Evolutionary conservation across 345 rosid genomes (phyloP), one percentile per base, ranked within the genome.

Genomic region (Syzygium jambos): DNA sequence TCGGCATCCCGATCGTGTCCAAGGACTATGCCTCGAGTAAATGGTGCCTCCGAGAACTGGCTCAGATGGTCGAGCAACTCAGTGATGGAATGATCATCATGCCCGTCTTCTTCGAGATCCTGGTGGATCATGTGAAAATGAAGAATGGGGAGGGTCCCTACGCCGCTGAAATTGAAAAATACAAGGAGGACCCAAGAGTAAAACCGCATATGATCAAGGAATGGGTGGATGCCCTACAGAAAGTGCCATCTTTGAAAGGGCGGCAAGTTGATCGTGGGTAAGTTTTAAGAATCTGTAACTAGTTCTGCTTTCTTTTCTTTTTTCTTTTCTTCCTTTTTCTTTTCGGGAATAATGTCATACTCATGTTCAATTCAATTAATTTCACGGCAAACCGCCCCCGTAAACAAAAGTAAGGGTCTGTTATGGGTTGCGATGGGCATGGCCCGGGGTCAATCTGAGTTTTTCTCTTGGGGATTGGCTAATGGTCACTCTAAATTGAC

Each of bases 151-250:
- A 0, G 51, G 85, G 52, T 41, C 27, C 30, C 16, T 46, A 34
- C 51, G 53, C 85, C 0, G 0, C 12, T 34, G 11, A 23, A 9
- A 22, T 80, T 11, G 21, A 1, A 1, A 27, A 2, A 51, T 53
- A 80, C 30, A 0, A 1, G 85, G 16, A 43, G n/a, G 23, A 43
- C 4, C 1, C 3, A 57, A 6, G 6, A 61, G 17, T 51, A 22
- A 17, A 29, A n/a, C 7, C 16, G 27, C 17, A 5, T 1, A 46
- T 0, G 15, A 0, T 80, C 0, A 17, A 11, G 53, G 11, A 21
- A 19, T 82, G 85, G 85, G 30, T 2, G 85, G 1, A 3, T 3
- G 85, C 85, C 17, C 85, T 49, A 9, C 3, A 22, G 14, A 2
- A 46, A 15, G 85, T 82, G 30, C 7, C 85, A 3, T 3, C 29